These are phyloP conservation scores for Crotalaria pallida DNA, from an alignment of 306 rosid genomes.

Conservation along the genomic window DNA sequence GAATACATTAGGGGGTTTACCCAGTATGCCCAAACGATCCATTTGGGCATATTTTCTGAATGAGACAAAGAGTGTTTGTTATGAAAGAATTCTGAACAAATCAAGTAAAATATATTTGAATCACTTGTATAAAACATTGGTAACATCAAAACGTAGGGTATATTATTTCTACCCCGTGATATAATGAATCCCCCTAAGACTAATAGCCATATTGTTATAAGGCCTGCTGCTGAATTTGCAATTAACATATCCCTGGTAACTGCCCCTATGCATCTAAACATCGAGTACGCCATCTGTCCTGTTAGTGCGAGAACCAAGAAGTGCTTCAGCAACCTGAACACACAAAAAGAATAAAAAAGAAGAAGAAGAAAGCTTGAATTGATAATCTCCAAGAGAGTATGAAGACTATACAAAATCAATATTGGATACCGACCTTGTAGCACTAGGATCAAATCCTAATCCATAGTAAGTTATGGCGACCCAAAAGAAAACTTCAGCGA, in stretches of 20 bases:
- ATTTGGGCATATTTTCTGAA: slow-evolving; percentile 20
- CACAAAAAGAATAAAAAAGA: not conserved
- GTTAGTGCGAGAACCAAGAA: not conserved
- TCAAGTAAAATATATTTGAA: not conserved
- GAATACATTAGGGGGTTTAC: slow-evolving; percentile 24
- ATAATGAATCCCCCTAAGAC: slow-evolving; percentile 12
- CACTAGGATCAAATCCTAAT: slow-evolving; percentile 10
- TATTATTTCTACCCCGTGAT: not conserved
- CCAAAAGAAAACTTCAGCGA: not conserved
- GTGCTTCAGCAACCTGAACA: slow-evolving; percentile 8
- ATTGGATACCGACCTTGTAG: not conserved
- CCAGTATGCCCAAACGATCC: slow-evolving; percentile 34
- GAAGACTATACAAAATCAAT: not conserved
- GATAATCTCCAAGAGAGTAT: no score
- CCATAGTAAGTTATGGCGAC: slow-evolving; percentile 7
- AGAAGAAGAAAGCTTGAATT: no score
- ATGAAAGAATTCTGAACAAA: not conserved
- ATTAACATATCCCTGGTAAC: slow-evolving; percentile 1
- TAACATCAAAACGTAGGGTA: not conserved
- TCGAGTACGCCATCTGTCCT: slow-evolving; percentile 3
- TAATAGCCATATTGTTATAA: not conserved
- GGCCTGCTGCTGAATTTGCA: slow-evolving; percentile 7
- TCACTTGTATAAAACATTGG: not conserved
- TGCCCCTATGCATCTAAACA: slow-evolving; percentile 19
- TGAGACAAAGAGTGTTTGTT: not conserved